Base-by-base conservation (phyloP, 148 eudicot species). In the Heliamphora exappendiculata region DNA sequence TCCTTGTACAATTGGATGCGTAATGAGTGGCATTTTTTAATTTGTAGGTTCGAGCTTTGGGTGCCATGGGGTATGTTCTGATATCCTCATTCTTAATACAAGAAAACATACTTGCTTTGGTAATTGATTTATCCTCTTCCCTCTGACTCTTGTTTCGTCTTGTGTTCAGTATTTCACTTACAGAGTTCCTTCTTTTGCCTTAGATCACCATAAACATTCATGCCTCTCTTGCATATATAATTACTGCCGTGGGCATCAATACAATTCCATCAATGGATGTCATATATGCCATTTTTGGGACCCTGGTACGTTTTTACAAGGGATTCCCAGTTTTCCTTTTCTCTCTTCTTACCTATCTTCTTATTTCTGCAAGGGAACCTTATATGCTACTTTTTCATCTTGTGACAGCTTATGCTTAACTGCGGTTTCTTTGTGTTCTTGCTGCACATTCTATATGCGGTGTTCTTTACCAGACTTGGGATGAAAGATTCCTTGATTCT, bases 91-190 rank as follows among this genome's bases (percentile, higher is more conserved):
- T 89, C 85, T 85, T 94, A 80, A 92, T 94, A 66, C 87, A 88
- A 79, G 98, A 94, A 75, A 94, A 94, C 85, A 92, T 94, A 66
- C 96, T 94, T 70, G 91, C 88, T 60, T 79, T 94, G 98, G 98
- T 93, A 89, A 84, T 36, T 36, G 29, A 73, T 70, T 42, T 16
- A 53, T 65, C 71, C 66, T 70, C 62, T 70, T 33, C 4, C 62
- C 41, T 44, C 5, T 1, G 1, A 7, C 26, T 55, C 20, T 42
- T 39, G 6, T 67, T 39, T 28, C 8, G 36, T 47, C 41, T 51
- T 26, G 13, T 58, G 2, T 13, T 60, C 29, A 24, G 20, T 37
- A 50, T 41, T 63, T 41, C 4, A n/a, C 74, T 75, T 55, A 81
- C 24, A n/a, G 26, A 77, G 20, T 7, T 19, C 75, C 37, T 45